Percentiles rank a stretch among this genome's conserved stretches.
These are phyloP conservation scores for Brassica cretica DNA, from an alignment of 345 rosid species.

Conservation along the genomic window DNA sequence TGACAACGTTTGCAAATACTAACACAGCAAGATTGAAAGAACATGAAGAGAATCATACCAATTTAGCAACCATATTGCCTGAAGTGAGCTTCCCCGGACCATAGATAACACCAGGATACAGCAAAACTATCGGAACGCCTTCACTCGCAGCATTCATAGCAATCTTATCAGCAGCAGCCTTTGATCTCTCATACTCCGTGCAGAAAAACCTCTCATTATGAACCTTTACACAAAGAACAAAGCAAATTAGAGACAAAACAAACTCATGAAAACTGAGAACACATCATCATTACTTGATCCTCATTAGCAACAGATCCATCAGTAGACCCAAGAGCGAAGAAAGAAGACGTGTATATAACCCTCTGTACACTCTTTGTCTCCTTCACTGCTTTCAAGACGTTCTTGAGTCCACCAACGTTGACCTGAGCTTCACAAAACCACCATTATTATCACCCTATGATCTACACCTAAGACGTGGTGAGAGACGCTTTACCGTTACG, in stretches of 20 bases:
- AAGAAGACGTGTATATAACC: conserved; percentile 83
- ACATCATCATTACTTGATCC: conserved; percentile 49
- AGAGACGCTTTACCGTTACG: conserved; percentile 50
- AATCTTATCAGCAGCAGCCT: conserved; percentile 71
- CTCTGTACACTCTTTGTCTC: conserved; percentile 57
- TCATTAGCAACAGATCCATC: conserved; percentile 80
- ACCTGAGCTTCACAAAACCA: conserved; percentile 47
- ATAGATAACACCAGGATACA: conserved; percentile 87
- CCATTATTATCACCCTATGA: neutral
- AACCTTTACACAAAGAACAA: conserved; percentile 41
- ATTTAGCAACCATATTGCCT: conserved; percentile 68
- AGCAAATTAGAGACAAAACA: neutral
- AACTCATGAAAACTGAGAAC: neutral
- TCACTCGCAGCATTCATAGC: conserved; percentile 66
- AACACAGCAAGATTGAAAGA: neutral
- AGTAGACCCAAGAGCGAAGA: conserved; percentile 85
- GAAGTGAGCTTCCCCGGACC: conserved; percentile 82
- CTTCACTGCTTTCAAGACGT: conserved; percentile 60
- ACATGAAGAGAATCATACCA: conserved; percentile 53
- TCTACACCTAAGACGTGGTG: neutral
- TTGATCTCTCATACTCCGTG: conserved; percentile 83
- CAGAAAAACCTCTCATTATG: conserved; percentile 73
- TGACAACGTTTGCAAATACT: neutral
- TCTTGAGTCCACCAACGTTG: conserved; percentile 83
- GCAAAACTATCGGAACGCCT: conserved; percentile 64